Base-by-base conservation (phyloP, 441 rosid genomes). In the Adansonia madagascariensis region DNA sequence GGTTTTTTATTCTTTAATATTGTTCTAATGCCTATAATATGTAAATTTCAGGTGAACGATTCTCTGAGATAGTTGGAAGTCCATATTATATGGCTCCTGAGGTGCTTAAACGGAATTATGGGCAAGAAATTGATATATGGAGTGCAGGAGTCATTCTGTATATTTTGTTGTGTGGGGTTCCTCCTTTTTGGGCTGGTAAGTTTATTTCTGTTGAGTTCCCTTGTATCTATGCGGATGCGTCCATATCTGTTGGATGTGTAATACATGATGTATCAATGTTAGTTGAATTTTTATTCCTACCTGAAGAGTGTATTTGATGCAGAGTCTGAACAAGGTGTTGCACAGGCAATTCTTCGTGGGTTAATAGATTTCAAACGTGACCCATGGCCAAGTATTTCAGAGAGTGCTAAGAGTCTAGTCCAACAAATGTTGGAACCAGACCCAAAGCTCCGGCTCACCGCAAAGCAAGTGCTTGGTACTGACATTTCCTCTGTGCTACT, bases 241-340 rank as follows among this genome's bases (percentile, higher is more conserved):
- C 24, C n/a, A 46, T 67, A 44, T 44, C 22, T 44, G 31, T 46
- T 65, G 71, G 11, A 65, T 41, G 8, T 71, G 41, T 17, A 35
- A 5, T 15, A 14, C 4, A 35, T 35, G 41, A 14, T 52, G 74
- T 43, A 6, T 70, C 6, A 50, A 70, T 12, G 2, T 27, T 0
- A 22, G 59, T 71, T 71, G 61, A 24, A 52, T 31, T 31, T 24
- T 24, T 24, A 50, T 52, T 39, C 74, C 56, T 77, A 66, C 44
- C 31, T 65, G 41, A 12, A 72, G 6, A 75, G 31, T n/a, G 39
- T 62, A 67, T 77, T 75, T 62, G 60, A 71, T 55, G 81, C 92
- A 95, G 99, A 95, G 82, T 92, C 98, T 31, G 99, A 95, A 84
- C 99, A 95, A 87, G 99, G 99, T 71, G 99, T 95, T 82, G 99